Conservation (phyloP, 345 rosid species). For the Mallotus nudiflorus region DNA sequence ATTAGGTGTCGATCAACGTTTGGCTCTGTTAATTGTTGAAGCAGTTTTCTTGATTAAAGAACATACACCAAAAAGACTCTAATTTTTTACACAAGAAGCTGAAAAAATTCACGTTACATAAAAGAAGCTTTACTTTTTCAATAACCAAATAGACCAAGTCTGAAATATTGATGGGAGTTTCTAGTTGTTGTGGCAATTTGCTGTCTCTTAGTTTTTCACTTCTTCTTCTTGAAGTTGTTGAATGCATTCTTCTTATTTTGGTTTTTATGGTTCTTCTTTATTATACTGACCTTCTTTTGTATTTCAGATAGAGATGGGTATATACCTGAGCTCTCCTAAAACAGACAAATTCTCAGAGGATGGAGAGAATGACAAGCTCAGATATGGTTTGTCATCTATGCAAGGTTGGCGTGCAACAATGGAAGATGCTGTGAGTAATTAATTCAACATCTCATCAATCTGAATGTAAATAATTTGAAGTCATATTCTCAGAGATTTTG, state of each 20-base stretch:
- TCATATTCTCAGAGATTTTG: background rate
- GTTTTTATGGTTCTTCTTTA: background rate
- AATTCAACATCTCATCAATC: conserved; percentile 3
- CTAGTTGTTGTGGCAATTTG: background rate
- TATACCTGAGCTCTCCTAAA: conserved; percentile 91
- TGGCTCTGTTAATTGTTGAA: too few relatives aligned
- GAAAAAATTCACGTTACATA: too few relatives aligned
- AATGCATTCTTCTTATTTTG: background rate
- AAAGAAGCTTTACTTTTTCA: too few relatives aligned
- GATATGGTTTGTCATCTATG: conserved; percentile 95
- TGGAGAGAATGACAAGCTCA: conserved; percentile 67
- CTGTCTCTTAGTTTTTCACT: background rate
- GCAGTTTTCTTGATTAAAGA: too few relatives aligned
- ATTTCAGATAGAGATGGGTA: conserved; percentile 62
- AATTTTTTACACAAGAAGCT: too few relatives aligned
- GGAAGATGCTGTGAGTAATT: conserved; percentile 96
- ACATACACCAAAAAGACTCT: too few relatives aligned
- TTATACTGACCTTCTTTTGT: background rate
- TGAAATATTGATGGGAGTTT: background rate
- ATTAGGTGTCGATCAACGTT: too few relatives aligned
- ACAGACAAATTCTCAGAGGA: conserved; percentile 94
- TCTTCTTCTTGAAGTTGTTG: background rate
- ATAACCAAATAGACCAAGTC: background rate
- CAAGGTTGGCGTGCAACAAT: conserved; percentile 99
- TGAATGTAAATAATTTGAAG: background rate